Base-by-base conservation (phyloP, 2,329 filamentous ascomycete species). In the Juglanconis juglandina region DNA sequence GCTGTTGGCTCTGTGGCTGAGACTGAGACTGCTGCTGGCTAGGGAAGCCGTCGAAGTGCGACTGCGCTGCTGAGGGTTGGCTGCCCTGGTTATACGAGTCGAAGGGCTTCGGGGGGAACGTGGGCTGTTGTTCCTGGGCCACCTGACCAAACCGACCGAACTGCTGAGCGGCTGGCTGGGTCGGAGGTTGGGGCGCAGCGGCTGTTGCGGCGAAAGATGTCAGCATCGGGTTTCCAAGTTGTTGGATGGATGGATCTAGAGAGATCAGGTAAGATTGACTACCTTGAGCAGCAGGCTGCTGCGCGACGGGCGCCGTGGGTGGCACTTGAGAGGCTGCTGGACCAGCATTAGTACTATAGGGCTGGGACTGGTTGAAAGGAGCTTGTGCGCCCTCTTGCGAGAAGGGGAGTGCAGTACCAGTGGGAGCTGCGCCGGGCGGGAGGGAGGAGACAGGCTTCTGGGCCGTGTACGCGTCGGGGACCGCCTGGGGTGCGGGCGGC, bases 81-180 rank as follows among this genome's bases (percentile, higher is more conserved):
- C 70, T 70, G 30, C 81, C 77, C 56, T 78, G 81, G 64, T 85
- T 82, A 71, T 92, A 98, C 0, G 91, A 85, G 71, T 97, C 94
- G 74, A 92, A 93, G 2, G 89, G 86, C 79, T 98, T 97, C 75
- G 92, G 89, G 4, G 81, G 77, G 58, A 84, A 79, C 24, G 84
- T 79, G 48, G 85, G 77, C 32, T 81, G 76, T 30, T 81, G 76
- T 58, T 92, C 89, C 59, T 87, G 87, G 39, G 81, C 74, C 56
- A 81, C 71, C 69, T 89, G 88, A 53, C 82, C 85, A 69, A 88
- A 93, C 59, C 90, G 87, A 60, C 84, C 85, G 68, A 87, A 93
- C 68, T 89, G 86, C 70, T 86, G 85, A 68, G 84, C 81, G 69
- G 80, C 82, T n/a, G 62, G 62, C 62, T 79, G 79, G 63, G 78